These are phyloP conservation scores for Aspergillus olivimuriae DNA, from an alignment of 495 filamentous ascomycete species.

Conservation along the genomic window DNA sequence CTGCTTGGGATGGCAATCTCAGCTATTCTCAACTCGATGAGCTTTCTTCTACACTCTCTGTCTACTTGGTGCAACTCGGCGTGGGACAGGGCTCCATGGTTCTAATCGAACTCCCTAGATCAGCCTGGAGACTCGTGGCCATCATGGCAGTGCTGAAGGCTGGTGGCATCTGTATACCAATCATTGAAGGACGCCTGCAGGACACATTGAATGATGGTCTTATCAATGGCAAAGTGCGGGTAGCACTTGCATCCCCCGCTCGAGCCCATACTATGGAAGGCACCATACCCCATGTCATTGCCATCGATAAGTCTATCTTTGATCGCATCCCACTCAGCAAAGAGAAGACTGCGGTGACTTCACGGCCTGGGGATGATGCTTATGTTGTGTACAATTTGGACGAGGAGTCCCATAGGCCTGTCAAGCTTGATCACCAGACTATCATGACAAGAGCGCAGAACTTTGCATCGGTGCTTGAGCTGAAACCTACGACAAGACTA, in stretches of 20 bases:
- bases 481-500: conserved; percentile 45
- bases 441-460: conserved; percentile 39
- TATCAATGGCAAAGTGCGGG: conserved; percentile 31
- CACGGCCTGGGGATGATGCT: conserved; percentile 22
- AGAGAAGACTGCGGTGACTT: conserved; percentile 1
- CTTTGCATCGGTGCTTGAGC: conserved; percentile 39
- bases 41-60: conserved; percentile 39
- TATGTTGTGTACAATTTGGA: conserved; percentile 56
- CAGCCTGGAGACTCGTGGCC: conserved; percentile 33
- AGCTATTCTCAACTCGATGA: conserved; percentile 46
- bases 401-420: conserved; percentile 30
- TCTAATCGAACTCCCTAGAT: conserved; percentile 35
- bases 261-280: conserved; percentile 31
- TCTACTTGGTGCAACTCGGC: conserved; percentile 32
- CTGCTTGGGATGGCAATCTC: conserved; percentile 43
- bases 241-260: conserved; percentile 37
- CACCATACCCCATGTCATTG: conserved; percentile 34
- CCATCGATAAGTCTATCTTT: conserved; percentile 32
- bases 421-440: conserved; percentile 33
- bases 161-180: conserved; percentile 39
- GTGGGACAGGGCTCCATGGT: conserved; percentile 32
- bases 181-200: conserved; percentile 19
- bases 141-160: conserved; percentile 39
- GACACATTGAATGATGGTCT: conserved; percentile 29
- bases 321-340: conserved; percentile 23